Evolutionary conservation across 192 early-diverging fungal species (phyloP).

Genomic region (Physocladia obscura): DNA sequence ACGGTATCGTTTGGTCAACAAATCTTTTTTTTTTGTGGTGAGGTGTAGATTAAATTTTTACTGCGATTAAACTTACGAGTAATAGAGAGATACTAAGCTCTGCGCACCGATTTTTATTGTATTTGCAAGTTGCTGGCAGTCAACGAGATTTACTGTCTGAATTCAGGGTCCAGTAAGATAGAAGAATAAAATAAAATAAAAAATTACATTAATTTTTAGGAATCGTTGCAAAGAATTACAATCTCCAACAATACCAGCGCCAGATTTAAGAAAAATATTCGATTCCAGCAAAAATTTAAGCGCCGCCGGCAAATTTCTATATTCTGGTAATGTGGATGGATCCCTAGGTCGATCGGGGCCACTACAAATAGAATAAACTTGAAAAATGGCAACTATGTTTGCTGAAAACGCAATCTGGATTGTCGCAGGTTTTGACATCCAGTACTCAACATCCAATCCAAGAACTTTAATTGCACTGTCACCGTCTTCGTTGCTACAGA

Average conservation of each 20-base stretch:
- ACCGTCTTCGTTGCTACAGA: not conserved
- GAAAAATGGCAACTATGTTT: conserved; percentile 19
- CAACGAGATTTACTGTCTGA: conserved; percentile 4
- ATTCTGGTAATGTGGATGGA: not conserved
- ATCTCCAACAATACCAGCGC: conserved; percentile 8
- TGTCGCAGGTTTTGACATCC: not conserved
- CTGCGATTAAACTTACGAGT: too few relatives aligned
- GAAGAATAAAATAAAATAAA: not conserved
- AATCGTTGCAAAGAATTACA: not conserved
- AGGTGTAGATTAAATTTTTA: not conserved
- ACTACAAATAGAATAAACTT: not conserved
- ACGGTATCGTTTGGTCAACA: not conserved
- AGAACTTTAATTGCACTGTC: not conserved
- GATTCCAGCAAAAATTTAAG: conserved; percentile 6
- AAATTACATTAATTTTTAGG: conserved; percentile 2
- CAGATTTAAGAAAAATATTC: not conserved
- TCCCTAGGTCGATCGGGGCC: not conserved
- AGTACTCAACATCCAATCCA: conserved; percentile 24
- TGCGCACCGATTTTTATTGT: not conserved
- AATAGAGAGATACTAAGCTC: conserved; percentile 12
- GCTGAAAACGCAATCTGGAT: conserved; percentile 27
- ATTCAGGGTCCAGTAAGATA: not conserved
- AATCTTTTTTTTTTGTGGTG: conserved; percentile 2
- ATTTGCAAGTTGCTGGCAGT: conserved; percentile 13
- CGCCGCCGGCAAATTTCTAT: not conserved